Evolutionary conservation across 176 grass and related monocot species (phyloP), one percentile per base, ranked within the genome.

Genomic region (Juncus effusus): DNA sequence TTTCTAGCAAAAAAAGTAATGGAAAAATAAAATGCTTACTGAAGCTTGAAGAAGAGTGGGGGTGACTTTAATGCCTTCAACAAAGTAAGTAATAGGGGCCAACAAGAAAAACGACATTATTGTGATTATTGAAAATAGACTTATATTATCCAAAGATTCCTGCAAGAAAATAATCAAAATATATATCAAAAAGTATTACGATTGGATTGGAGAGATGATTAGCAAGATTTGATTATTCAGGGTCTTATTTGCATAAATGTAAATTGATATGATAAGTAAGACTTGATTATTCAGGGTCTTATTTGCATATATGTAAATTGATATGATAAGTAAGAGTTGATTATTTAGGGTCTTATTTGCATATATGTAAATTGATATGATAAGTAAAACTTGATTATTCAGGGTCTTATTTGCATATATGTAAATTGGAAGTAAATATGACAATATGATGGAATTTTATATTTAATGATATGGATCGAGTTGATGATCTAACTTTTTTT

Each of bases 61-160:
- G 63, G 82, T 80, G 64, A 99, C 56, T 82, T 93, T 93, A 1
- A 93, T 60, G 28, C 94, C 94, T 75, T 99, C 89, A 4, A 85
- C 85, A 51, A 99, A 78, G 11, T 89, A 80, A 56, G 83, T 84
- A 51, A 88, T 67, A 37, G 94, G 89, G 60, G 88, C 80, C 56
- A 99, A 80, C 10, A 99, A 70, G 64, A 89, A 87, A 67, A 99
- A 93, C 82, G 94, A 99, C 94, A 99, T 99, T 42, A 93, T 65
- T 12, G 88, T 99, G 37, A 99, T 99, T 65, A 99, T 87, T 7
- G 83, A 99, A 73, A 99, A 99, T 54, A 93, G 85, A 77, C 79
- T 99, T 68, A 99, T 87, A 65, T 90, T 85, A 79, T 85, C 87
- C 76, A 90, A 54, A 42, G 87, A 85, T 81, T 89, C 83, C 94